Base-by-base conservation (phyloP, 441 rosid species). In the Gossypium schwendimanii region DNA sequence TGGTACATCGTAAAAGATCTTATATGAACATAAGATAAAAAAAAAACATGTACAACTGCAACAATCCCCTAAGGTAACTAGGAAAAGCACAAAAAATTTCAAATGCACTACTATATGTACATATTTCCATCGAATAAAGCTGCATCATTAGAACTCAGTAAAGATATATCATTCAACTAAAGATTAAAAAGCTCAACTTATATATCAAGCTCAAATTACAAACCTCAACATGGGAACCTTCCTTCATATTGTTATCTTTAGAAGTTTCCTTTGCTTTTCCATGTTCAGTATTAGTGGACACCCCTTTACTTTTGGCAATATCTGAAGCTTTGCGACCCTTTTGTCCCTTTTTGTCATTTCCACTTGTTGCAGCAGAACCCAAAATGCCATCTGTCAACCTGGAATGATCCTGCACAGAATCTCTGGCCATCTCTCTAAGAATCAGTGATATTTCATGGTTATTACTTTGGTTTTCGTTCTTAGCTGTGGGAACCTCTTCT, bases 181-280 rank as follows among this genome's bases (percentile, higher is more conserved):
- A 59, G 24, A 59, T 28, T 12, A 47, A 24, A 47, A n/a, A 47
- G 20, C 36, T 66, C 36, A 47, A n/a, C 14, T 15, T 8, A n/a
- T 66, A 65, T 66, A n/a, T 14, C 54, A 71, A 60, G 55, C 23
- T 24, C 33, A 58, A 12, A 26, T 23, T 10, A 71, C 93, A 78
- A 80, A 96, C 99, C 99, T 96, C 99, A 61, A 93, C 97, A 49
- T 26, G 81, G 55, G 96, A 88, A 66, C 95, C 97, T 87, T 89
- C 94, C 86, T 78, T 86, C 75, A 96, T 84, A 78, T 71, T 68
- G 60, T 75, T 77, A 49, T 84, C 83, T 69, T 81, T 85, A 14
- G 71, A 71, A 59, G 77, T 69, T 83, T 80, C 84, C n/a, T 53
- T 74, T 39, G 53, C 71, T 74, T 80, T 87, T 54, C 76, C 85